These are phyloP conservation scores for Penicillium sp. DNA, from an alignment of 2,329 filamentous ascomycete species.

Conservation along the genomic window DNA sequence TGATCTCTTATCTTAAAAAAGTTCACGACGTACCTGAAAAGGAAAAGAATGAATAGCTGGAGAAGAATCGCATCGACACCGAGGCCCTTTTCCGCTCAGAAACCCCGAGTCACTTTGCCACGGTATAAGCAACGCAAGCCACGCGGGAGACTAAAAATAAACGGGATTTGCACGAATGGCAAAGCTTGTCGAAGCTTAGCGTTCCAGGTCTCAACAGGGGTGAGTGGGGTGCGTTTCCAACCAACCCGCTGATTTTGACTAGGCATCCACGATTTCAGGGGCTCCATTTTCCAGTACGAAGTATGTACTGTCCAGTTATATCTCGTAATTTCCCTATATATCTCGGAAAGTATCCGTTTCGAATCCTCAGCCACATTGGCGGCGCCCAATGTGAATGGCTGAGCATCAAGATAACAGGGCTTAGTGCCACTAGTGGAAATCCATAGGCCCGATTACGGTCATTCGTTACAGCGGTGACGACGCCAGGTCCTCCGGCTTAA, in stretches of 20 bases:
- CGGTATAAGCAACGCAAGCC: not conserved
- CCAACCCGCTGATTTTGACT: not conserved
- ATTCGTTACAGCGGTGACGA: not conserved
- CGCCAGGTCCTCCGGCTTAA: conserved; percentile 4
- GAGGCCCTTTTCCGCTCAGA: too few relatives aligned
- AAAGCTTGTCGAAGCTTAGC: conserved; percentile 20
- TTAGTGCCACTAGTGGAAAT: conserved; percentile 2
- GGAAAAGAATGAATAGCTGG: not conserved
- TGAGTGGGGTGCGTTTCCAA: not conserved
- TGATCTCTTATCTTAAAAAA: not conserved
- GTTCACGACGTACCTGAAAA: too few relatives aligned
- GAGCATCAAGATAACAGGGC: conserved; percentile 2
- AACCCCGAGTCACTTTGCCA: not conserved
- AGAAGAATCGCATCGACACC: not conserved
- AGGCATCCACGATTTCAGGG: not conserved
- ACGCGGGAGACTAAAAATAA: conserved; percentile 4
- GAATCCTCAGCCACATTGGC: not conserved
- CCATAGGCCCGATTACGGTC: conserved; percentile 1
- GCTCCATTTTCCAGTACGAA: not conserved
- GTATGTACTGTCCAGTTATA: too few relatives aligned
- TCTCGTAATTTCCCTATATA: not conserved
- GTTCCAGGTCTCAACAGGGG: conserved; percentile 1
- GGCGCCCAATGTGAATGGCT: not conserved
- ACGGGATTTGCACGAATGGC: conserved; percentile 6
- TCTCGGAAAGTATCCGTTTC: not conserved